A percentile compares a stretch with the other conserved stretches of the same genome.
Evolutionary conservation across 306 rosid species (phyloP).

Genomic region (Lotus japonicus): DNA sequence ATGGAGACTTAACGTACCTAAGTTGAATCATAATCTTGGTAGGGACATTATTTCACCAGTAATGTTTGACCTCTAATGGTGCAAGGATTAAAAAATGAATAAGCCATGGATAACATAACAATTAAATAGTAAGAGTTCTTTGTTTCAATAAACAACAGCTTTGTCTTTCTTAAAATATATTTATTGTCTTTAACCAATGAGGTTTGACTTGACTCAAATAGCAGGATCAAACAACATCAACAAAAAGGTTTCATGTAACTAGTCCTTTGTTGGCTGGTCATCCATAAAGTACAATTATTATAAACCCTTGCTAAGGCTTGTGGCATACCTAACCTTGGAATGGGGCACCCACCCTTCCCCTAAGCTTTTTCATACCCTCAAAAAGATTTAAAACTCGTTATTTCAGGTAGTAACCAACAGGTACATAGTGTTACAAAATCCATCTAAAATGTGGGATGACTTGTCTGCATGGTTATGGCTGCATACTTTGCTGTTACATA

Average conservation of each 20-base stretch:
- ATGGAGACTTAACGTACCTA: neutral
- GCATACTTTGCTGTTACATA: no score
- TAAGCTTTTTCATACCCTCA: no score
- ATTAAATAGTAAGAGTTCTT: neutral
- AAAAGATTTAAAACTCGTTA: no score
- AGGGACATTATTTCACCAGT: neutral
- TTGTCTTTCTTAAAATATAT: constrained; percentile 2
- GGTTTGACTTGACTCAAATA: constrained; percentile 7
- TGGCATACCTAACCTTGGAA: no score
- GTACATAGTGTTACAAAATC: no score
- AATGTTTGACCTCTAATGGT: neutral
- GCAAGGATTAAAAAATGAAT: neutral
- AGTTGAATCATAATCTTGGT: neutral
- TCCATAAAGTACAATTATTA: no score
- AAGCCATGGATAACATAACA: constrained; percentile 8
- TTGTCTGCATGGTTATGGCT: no score
- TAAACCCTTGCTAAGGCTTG: no score
- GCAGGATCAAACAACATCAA: neutral
- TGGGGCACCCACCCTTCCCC: no score
- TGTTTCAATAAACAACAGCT: neutral
- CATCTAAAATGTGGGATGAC: no score
- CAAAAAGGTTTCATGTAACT: neutral
- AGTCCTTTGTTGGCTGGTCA: neutral
- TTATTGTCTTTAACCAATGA: neutral
- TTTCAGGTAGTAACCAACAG: no score